Conservation (phyloP, 1,139 yeast genomes). For the Pichia sp. region DNA sequence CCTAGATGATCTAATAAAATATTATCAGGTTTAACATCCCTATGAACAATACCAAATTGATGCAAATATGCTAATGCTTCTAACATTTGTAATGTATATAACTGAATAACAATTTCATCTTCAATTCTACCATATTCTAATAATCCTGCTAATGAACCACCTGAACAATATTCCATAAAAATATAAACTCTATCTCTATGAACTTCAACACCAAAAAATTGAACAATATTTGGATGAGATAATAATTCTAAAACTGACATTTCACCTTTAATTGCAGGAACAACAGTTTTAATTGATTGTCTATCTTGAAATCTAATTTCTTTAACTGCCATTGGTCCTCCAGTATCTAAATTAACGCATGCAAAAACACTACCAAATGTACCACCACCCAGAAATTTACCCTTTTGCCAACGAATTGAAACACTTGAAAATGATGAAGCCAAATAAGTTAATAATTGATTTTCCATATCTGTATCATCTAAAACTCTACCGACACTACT, state of each 20-base stretch:
- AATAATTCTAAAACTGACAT: conserved; percentile 95
- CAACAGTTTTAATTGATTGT: conserved; percentile 76
- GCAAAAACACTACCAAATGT: conserved; percentile 93
- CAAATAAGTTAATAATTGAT: conserved; percentile 76
- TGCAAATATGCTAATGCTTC: conserved; percentile 95
- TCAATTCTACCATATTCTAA: conserved; percentile 89
- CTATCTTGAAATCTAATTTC: conserved; percentile 89
- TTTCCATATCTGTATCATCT: conserved; percentile 81
- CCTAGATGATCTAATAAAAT: conserved; percentile 87
- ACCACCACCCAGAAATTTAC: conserved; percentile 90
- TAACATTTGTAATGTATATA: conserved; percentile 84
- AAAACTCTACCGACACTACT: conserved; percentile 78
- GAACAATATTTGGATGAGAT: conserved; percentile 93
- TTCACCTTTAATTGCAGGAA: conserved; percentile 88
- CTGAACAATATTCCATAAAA: conserved; percentile 97
- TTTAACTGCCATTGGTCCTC: conserved; percentile 95
- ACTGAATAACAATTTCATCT: conserved; percentile 89
- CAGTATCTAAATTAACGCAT: conserved; percentile 88
- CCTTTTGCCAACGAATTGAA: conserved; percentile 96
- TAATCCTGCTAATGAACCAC: conserved; percentile 83
- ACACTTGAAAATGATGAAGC: conserved; percentile 89
- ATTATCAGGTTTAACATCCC: conserved; percentile 96
- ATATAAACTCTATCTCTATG: conserved; percentile 93
- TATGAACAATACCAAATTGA: conserved; percentile 91
- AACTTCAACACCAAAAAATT: conserved; percentile 94